Base-by-base conservation (phyloP, 2,329 filamentous ascomycete genomes). In the Sporothrix brunneoviolacea region DNA sequence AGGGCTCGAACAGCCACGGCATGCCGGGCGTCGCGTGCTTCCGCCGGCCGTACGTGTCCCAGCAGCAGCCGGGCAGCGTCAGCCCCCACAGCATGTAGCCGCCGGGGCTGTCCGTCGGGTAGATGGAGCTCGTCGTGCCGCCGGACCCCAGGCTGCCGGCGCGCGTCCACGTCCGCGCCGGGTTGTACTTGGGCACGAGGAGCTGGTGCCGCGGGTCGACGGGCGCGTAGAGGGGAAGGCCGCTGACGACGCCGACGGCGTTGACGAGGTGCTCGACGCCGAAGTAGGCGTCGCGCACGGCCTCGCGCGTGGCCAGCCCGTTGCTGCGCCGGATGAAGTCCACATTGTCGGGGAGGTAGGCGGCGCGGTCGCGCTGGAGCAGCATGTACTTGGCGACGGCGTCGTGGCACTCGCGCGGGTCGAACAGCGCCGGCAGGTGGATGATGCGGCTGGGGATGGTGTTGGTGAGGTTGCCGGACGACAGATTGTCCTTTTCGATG, bases 331-430 rank as follows among this genome's bases (percentile, higher is more conserved):
- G 53, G 7, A 62, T 49, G 47, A 80, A 82, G 1, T 72, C 68
- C 8, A 49, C 15, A 13, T 38, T 38, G 30, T 54, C 73, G 0
- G 77, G 78, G 1, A 81, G 64, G 52, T 80, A 82, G 1, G 74
- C 69, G 3, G 78, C 78, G 45, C 78, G 73, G 2, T 75, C 72
- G 3, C 79, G 69, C 55, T 78, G 75, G 2, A 75, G 79, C 32
- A 74, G 73, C 65, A 76, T 78, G 60, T 82, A 82, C 3, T 77
- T 68, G 40, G 74, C 62, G 0, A 76, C 70, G 1, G 75, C 76
- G 42, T 74, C 70, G 24, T 70, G 42, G 18, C 58, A 55, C 9
- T 55, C 57, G n/a, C 47, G 51, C 33, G 60, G 57, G 19, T 58
- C 46, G 35, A 62, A 58, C 19, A 59, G 56, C 24, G 60, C 44